Percentiles rank a stretch among this genome's conserved stretches.
Conservation (phyloP, 257 asterid genomes). For the Fraxinus americana region DNA sequence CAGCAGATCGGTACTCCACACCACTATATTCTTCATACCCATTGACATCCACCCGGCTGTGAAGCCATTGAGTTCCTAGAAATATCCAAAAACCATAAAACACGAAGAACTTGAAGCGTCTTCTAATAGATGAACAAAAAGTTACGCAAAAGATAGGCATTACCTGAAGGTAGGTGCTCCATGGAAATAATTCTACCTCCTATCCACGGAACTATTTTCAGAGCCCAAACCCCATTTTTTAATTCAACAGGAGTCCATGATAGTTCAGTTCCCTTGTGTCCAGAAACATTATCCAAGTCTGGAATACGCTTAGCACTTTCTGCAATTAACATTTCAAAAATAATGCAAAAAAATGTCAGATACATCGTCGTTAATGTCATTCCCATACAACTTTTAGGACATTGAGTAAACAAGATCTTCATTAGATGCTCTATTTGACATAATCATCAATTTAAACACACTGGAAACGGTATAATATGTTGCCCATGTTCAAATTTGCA, state of each 20-base stretch:
- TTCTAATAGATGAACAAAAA: constrained; percentile 3
- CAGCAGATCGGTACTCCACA: constrained; percentile 82
- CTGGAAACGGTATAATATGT: neutral
- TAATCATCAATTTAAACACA: neutral
- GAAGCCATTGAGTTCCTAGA: constrained; percentile 97
- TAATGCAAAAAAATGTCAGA: neutral
- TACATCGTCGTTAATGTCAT: neutral
- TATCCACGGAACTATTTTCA: constrained; percentile 90
- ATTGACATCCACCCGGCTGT: constrained; percentile 73
- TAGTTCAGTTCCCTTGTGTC: constrained; percentile 75
- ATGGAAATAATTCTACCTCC: constrained; percentile 95
- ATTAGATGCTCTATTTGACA: constrained; percentile 5
- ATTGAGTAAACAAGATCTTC: constrained; percentile 9
- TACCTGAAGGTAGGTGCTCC: constrained; percentile 94
- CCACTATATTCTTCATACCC: constrained; percentile 98
- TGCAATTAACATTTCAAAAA: constrained; percentile 35
- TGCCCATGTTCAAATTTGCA: neutral
- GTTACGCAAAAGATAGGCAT: constrained; percentile 15
- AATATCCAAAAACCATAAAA: neutral
- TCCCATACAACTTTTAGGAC: neutral
- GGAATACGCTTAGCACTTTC: constrained; percentile 72
- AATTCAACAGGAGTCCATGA: constrained; percentile 71
- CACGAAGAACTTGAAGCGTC: neutral
- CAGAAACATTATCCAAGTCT: constrained; percentile 53
- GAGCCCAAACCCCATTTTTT: constrained; percentile 84